phyloP scores from a whole-genome alignment of 1,284 basidiomycete genomes.

The Cryptococcus sp. region DNA sequence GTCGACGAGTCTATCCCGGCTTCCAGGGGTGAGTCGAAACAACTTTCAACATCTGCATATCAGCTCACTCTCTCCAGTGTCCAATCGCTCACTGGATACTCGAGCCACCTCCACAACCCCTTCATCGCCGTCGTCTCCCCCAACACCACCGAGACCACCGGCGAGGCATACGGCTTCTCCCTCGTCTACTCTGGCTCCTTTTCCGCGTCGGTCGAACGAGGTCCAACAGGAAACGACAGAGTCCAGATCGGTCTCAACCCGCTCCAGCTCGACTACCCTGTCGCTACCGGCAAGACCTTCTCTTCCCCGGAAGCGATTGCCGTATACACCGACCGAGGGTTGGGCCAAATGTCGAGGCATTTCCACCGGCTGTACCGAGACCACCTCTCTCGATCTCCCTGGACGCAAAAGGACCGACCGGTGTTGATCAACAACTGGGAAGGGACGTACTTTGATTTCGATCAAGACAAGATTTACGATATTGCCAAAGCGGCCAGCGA shows the following conservation, averaged over 20 bases:
- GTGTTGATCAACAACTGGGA: slow-evolving; percentile 39
- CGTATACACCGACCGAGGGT: slow-evolving; percentile 18
- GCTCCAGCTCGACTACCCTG: slow-evolving; percentile 23
- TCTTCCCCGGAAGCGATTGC: slow-evolving; percentile 27
- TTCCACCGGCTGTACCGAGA: slow-evolving; percentile 28
- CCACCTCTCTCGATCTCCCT: slow-evolving; percentile 21
- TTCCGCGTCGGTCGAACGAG: slow-evolving; percentile 20
- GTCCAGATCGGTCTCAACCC: slow-evolving; percentile 30
- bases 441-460: slow-evolving; percentile 36
- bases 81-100: slow-evolving; percentile 25
- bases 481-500: slow-evolving; percentile 23
- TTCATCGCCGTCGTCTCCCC: slow-evolving; percentile 24
- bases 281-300: slow-evolving; percentile 23
- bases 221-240: slow-evolving; percentile 13
- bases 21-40: slow-evolving; percentile 33
- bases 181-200: slow-evolving; percentile 30
- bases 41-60: too few relatives aligned
- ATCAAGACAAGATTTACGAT: slow-evolving; percentile 14
- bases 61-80: too few relatives aligned
- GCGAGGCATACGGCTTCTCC: slow-evolving; percentile 26
- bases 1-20: slow-evolving; percentile 21
- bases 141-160: slow-evolving; percentile 22
- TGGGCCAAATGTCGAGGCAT: slow-evolving; percentile 26
- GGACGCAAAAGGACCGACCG: slow-evolving; percentile 20
- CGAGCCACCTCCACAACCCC: slow-evolving; percentile 29